Conservation (phyloP, 116 monocot species). For the Cymodocea nodosa region DNA sequence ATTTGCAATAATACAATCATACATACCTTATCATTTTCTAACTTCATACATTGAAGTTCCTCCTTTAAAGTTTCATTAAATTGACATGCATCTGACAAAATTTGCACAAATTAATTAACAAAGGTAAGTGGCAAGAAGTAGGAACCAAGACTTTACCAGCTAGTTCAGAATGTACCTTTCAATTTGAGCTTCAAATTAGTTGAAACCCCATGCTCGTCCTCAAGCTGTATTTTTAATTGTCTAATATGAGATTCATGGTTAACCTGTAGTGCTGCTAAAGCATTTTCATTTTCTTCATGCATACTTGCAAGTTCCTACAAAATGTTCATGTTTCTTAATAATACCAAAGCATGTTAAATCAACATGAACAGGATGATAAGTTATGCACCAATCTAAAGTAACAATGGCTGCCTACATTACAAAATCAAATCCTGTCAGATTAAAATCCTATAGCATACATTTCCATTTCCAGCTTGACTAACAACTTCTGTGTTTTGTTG, state of each 20-base stretch:
- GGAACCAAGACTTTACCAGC: not conserved
- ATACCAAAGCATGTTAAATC: no score
- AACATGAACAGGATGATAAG: not conserved
- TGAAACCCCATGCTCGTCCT: conserved; percentile 40
- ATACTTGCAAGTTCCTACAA: conserved; percentile 37
- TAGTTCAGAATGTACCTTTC: conserved; percentile 31
- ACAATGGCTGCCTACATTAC: not conserved
- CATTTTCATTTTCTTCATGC: conserved; percentile 36
- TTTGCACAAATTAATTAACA: not conserved
- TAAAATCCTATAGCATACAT: conserved; percentile 20
- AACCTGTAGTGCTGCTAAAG: conserved; percentile 20
- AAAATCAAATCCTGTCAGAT: not conserved
- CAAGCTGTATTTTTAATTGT: conserved; percentile 44
- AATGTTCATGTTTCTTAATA: not conserved
- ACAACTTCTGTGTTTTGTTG: conserved; percentile 14
- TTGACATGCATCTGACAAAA: conserved; percentile 52
- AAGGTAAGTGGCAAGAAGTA: conserved; percentile 1
- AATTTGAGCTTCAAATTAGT: conserved; percentile 32
- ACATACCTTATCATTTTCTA: conserved; percentile 67
- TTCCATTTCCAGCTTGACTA: conserved; percentile 16
- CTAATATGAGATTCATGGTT: conserved; percentile 52
- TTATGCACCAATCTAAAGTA: not conserved
- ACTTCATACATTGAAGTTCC: conserved; percentile 47
- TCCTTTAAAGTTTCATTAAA: conserved; percentile 38
- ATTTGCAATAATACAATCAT: not conserved